Base-by-base conservation (phyloP, 257 asterid species). In the Fraxinus quadrangulata region DNA sequence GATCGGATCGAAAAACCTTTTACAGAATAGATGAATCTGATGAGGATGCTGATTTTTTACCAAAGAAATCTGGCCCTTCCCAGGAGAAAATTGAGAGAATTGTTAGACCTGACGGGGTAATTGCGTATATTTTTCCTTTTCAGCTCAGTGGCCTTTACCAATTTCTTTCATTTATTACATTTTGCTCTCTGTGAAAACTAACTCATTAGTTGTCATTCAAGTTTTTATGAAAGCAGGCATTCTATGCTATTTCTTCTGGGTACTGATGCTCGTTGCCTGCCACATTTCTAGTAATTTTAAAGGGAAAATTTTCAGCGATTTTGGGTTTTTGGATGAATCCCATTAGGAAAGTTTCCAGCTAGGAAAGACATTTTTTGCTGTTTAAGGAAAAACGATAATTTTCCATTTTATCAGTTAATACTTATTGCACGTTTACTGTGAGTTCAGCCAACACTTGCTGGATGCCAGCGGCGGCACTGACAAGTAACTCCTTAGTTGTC, bases 41-140 rank as follows among this genome's bases (percentile, higher is more conserved):
- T 5, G 61, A 51, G 17, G 61, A 51, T 51, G 61, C 84, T 76
- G 79, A 86, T 36, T 7, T 78, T 69, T 56, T 63, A 17, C 82
- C 30, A 47, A 77, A 79, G 28, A 86, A 88, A 73, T 71, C 85
- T 76, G 83, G 80, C 78, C 45, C 77, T 56, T 37, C 82, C 28
- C 76, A 70, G 73, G 87, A 88, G 81, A 75, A 73, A 23, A 31
- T 75, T 14, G 85, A 88, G 84, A 85, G 72, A 67, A 51, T 77
- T 76, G 85, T 80, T 71, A 79, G 89, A 49, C 36, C 81, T 13
- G 89, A 85, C 73, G 80, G 83, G 86, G 90, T 86, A 87, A 67
- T 69, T 76, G 67, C 28, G 7, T 72, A 19, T 61, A 67, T 9
- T 78, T 66, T 39, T 49, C 6, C 54, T 10, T 2, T 66, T 28